Base-by-base conservation (phyloP, 306 rosid genomes). In the Hippophae rhamnoides region DNA sequence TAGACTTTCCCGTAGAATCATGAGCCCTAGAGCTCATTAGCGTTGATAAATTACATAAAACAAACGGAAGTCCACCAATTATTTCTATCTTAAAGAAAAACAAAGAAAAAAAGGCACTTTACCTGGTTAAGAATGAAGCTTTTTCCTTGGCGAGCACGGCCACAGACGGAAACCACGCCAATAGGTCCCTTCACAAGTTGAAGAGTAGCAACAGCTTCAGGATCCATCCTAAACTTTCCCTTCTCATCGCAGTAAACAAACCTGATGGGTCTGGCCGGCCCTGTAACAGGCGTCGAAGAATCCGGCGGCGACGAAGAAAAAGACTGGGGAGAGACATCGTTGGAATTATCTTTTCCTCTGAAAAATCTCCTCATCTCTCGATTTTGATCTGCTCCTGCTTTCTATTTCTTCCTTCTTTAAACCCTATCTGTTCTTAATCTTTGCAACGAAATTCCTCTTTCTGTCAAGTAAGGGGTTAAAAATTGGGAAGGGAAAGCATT, bases 61-160 rank as follows among this genome's bases (percentile, higher is more conserved):
- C 6, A 2, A 53, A 0, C 5, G 42, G 57, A 11, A 7, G 9
- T 48, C 2, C 10, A 52, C 23, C 8, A 6, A 0, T 38, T 45
- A 41, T 7, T 25, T 56, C 25, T 14, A 0, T 2, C n/a, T 38
- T 48, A 14, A 47, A 4, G 6, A 41, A 10, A 47, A 14, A 6
- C 13, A 41, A 52, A 25, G 51, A 6, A 38, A 40, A 38, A 66
- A 52, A 5, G 47, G 25, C 27, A 11, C 10, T 11, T 54, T 25
- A 87, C 98, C 96, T 85, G 98, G 54, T 92, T 92, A 9, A 92
- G 66, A 38, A 92, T 85, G 58, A 69, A 92, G 67, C 96, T 92
- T 79, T 92, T 92, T 44, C 98, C 98, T 74, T 87, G 95, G 54
- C 98, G 96, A 69, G 96, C 96, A 6, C 96, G 84, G 6, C 96